These are phyloP conservation scores for Mucor ambiguus DNA, from an alignment of 371 early-diverging fungal genomes.

Conservation along the genomic window DNA sequence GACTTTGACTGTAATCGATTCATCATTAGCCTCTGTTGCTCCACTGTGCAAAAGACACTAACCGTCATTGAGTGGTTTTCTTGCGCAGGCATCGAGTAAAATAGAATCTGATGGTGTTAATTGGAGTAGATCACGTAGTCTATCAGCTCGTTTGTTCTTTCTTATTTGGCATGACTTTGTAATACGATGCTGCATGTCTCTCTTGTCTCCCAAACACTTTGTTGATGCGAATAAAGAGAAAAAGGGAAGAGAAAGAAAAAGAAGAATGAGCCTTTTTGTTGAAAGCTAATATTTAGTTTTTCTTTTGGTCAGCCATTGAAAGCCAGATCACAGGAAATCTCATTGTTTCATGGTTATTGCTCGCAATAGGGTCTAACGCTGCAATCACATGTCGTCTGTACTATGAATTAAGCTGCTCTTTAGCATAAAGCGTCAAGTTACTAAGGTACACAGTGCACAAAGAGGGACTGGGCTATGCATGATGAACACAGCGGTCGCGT, in stretches of 20 bases:
- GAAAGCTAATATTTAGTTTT: not conserved
- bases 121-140: constrained; percentile 37
- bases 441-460: not conserved
- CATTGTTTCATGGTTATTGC: not conserved
- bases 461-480: not conserved
- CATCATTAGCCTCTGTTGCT: not conserved
- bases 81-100: constrained; percentile 42
- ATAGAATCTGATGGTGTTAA: constrained; percentile 31
- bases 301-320: not conserved
- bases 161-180: constrained; percentile 35
- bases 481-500: too few relatives aligned
- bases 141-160: constrained; percentile 27
- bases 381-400: not conserved
- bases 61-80: constrained; percentile 40
- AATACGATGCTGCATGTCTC: constrained; percentile 31
- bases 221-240: not conserved
- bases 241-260: not conserved
- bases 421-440: not conserved
- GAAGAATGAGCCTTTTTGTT: not conserved
- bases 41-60: not conserved
- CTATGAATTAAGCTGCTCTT: not conserved
- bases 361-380: not conserved
- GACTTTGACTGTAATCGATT: constrained; percentile 31
- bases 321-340: not conserved
- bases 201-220: not conserved